Evolutionary conservation across 169 alveolate species (phyloP).

Genomic region (Plasmodium billcollinsi): DNA sequence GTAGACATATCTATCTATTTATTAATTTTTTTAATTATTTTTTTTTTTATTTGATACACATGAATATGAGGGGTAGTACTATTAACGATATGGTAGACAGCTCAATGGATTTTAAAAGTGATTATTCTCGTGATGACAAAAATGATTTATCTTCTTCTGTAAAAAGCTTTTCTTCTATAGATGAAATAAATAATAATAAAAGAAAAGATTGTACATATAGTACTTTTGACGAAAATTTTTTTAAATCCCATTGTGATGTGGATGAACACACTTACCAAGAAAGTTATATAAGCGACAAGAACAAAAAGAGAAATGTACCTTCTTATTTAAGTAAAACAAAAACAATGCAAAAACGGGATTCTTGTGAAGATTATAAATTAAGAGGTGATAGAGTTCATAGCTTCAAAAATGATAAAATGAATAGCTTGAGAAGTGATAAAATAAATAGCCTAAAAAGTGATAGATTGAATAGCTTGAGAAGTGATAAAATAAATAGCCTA

Average conservation of each 20-base stretch:
- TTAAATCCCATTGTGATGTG: neutral
- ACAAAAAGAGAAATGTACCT: neutral
- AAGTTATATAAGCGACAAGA: neutral
- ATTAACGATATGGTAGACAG: conserved; percentile 14
- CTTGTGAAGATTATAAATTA: conserved; percentile 7
- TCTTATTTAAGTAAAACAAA: neutral
- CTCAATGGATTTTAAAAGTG: conserved; percentile 6
- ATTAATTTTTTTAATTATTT: too few species aligned
- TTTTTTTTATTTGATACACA: too few species aligned
- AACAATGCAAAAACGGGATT: neutral
- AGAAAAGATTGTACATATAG: conserved; percentile 6
- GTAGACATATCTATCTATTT: too few species aligned
- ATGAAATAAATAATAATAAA: neutral
- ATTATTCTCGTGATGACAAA: conserved; percentile 11
- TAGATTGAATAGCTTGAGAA: too few species aligned
- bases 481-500: too few species aligned
- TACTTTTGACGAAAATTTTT: neutral
- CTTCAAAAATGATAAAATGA: too few species aligned
- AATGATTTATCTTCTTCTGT: conserved; percentile 7
- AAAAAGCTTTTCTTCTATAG: conserved; percentile 1
- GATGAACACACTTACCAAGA: conserved; percentile 21
- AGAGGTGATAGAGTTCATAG: too few species aligned
- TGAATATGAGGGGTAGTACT: neutral
- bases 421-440: too few species aligned
- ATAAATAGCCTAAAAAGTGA: too few species aligned